These are phyloP conservation scores for Colletotrichum sp. DNA, from an alignment of 2,329 filamentous ascomycete genomes.

Conservation along the genomic window DNA sequence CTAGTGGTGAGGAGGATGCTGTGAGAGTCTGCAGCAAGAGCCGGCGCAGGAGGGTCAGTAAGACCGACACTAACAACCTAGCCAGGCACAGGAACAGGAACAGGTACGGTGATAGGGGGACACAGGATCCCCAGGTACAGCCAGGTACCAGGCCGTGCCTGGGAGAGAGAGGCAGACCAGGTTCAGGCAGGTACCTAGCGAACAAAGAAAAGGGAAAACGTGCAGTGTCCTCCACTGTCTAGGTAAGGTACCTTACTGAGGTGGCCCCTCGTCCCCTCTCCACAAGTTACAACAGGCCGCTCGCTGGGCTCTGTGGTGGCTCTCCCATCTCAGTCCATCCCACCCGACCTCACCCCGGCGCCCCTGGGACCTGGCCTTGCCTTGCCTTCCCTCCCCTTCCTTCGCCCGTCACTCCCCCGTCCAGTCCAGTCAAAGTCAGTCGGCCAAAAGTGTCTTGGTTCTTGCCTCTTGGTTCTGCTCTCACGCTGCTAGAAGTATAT, in stretches of 20 bases:
- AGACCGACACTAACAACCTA: not conserved
- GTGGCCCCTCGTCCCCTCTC: not conserved
- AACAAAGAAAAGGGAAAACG: conserved; percentile 21
- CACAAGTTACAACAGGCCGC: not conserved
- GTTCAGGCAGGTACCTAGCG: not conserved
- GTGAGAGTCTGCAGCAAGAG: not conserved
- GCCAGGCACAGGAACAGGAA: not conserved
- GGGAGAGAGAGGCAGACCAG: not conserved
- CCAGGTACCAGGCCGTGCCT: not conserved
- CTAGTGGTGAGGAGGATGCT: not conserved
- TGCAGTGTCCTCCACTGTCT: not conserved
- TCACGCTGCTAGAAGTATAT: conserved; percentile 2
- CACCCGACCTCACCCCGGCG: not conserved
- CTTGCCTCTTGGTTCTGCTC: not conserved
- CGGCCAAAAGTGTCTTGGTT: not conserved
- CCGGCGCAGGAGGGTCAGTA: not conserved
- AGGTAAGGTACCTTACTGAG: too few relatives aligned
- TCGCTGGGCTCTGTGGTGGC: not conserved
- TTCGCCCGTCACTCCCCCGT: not conserved
- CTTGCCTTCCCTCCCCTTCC: not conserved
- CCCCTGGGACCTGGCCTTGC: not conserved
- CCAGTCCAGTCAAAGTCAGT: not conserved
- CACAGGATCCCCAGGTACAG: not conserved
- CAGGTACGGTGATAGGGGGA: not conserved
- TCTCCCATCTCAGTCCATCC: not conserved